phyloP scores from a whole-genome alignment of 169 alveolate genomes.

The Cryptosporidium meleagridis region DNA sequence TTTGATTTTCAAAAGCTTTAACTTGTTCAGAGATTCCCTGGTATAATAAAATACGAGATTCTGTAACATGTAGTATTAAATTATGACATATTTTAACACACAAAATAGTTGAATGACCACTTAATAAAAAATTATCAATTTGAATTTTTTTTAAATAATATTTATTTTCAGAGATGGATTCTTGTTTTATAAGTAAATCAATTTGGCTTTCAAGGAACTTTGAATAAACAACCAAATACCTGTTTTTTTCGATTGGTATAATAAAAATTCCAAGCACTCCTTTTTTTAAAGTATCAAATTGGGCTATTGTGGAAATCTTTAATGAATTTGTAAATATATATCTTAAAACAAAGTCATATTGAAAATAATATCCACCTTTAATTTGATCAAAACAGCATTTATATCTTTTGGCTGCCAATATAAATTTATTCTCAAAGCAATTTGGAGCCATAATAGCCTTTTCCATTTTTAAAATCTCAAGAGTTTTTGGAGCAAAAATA shows the following conservation, averaged over 20 bases:
- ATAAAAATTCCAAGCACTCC: background rate
- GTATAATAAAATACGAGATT: constrained; percentile 1
- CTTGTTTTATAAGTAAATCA: background rate
- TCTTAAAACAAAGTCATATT: constrained; percentile 5
- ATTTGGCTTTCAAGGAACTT: background rate
- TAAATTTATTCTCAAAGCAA: background rate
- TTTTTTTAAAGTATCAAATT: background rate
- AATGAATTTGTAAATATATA: background rate
- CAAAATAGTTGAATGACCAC: background rate
- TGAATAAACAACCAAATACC: constrained; percentile 3
- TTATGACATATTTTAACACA: constrained; percentile 21
- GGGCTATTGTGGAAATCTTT: background rate
- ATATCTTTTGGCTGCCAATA: constrained; percentile 14
- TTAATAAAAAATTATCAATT: background rate
- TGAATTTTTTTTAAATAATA: background rate
- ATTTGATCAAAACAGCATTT: background rate
- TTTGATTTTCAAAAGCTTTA: background rate
- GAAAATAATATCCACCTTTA: background rate
- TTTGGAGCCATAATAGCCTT: background rate
- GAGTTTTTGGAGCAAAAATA: background rate
- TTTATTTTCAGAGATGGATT: background rate
- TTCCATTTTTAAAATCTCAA: background rate
- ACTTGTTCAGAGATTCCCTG: background rate
- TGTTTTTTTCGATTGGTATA: constrained; percentile 7
- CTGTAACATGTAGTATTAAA: constrained; percentile 17